Evolutionary conservation across 352 stramenopile species (phyloP).

Genomic region (Pythium graminicola): DNA sequence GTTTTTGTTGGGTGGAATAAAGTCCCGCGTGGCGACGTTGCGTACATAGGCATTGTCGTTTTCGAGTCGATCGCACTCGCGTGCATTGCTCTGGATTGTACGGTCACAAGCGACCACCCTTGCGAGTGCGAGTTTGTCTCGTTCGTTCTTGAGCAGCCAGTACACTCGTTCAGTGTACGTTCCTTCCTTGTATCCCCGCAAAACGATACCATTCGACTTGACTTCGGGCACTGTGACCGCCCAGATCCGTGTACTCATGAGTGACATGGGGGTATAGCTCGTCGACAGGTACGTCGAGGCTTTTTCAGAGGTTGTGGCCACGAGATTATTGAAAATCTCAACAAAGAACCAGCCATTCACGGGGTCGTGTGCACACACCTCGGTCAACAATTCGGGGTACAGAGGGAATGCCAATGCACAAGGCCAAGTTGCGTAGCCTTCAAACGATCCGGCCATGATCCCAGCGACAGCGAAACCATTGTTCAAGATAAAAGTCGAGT

Average conservation of each 20-base stretch:
- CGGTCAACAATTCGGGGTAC: slow-evolving; percentile 2
- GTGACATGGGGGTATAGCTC: slow-evolving; percentile 15
- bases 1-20: slow-evolving; percentile 10
- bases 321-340: slow-evolving; percentile 22
- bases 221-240: neutral
- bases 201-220: neutral
- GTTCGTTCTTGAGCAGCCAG: slow-evolving; percentile 18
- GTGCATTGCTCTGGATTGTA: slow-evolving; percentile 22
- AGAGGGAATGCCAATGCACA: neutral
- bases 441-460: slow-evolving; percentile 16
- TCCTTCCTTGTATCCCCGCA: slow-evolving; percentile 15
- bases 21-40: slow-evolving; percentile 16
- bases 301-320: slow-evolving; percentile 23
- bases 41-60: slow-evolving; percentile 13
- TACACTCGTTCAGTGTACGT: slow-evolving; percentile 16
- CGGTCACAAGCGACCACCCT: slow-evolving; percentile 7
- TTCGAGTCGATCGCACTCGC: slow-evolving; percentile 19
- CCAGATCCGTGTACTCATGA: slow-evolving; percentile 17
- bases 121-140: slow-evolving; percentile 9
- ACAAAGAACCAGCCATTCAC: slow-evolving; percentile 12
- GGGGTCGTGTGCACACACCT: slow-evolving; percentile 3
- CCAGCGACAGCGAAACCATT: slow-evolving; percentile 18
- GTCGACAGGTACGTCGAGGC: slow-evolving; percentile 19
- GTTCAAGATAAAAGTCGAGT: neutral
- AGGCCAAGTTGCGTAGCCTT: slow-evolving; percentile 15